Conservation (phyloP, 2,329 filamentous ascomycete genomes). For the Aureobasidium mangrovei region DNA sequence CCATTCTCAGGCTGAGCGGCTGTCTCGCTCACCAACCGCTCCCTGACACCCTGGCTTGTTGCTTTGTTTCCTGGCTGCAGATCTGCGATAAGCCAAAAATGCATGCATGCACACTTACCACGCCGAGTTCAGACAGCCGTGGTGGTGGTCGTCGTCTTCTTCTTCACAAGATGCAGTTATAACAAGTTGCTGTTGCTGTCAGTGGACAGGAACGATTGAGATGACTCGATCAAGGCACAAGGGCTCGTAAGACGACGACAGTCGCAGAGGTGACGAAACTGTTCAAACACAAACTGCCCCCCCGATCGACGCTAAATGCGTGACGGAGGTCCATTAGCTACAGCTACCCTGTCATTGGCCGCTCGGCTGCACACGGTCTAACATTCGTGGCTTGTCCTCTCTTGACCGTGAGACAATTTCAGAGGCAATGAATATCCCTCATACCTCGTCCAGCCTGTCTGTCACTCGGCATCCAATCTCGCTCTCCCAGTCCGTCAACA, state of each 20-base stretch:
- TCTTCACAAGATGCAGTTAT: neutral
- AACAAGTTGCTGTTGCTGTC: neutral
- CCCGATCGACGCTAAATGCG: constrained; percentile 12
- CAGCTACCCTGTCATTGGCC: constrained; percentile 8
- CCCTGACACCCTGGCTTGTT: neutral
- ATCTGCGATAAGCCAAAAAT: constrained; percentile 12
- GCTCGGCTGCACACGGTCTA: neutral
- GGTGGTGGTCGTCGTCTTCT: neutral
- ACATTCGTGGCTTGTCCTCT: neutral
- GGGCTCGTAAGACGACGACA: constrained; percentile 11
- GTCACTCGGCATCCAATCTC: too few relatives aligned
- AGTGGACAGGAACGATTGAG: constrained; percentile 4
- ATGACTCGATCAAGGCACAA: neutral
- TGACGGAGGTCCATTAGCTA: constrained; percentile 7
- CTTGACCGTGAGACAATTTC: too few relatives aligned
- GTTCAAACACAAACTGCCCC: constrained; percentile 6
- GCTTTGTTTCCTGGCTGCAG: neutral
- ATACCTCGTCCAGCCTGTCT: too few relatives aligned
- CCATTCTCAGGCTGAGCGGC: neutral
- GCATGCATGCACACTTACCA: constrained; percentile 13
- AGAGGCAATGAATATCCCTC: too few relatives aligned
- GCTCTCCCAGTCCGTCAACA: neutral
- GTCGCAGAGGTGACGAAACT: constrained; percentile 10
- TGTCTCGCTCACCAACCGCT: neutral
- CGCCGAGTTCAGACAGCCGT: neutral